Evolutionary conservation across 2,329 filamentous ascomycete species (phyloP), one percentile per base, ranked within the genome.

Genomic region (Cryphonectria naterciae): DNA sequence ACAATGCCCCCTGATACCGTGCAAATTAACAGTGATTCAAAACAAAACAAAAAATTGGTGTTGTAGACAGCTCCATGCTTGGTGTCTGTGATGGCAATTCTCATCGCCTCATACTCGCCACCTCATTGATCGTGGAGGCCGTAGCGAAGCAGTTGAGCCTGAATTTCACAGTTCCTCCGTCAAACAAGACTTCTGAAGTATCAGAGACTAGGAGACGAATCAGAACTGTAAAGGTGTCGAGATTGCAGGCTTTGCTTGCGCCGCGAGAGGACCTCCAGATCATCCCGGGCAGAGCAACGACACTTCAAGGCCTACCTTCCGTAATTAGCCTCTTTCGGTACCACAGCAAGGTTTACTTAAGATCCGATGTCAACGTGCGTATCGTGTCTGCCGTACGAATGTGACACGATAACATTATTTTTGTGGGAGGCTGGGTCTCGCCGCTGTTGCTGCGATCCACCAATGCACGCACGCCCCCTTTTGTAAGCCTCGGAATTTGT

Each of bases 91-190:
- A 74, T n/a, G 60, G 41, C 3, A 65, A 70, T 5, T n/a, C 60
- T n/a, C 69, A 73, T 25, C 68, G 70, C 11, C 78, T 75, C 65
- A 65, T 19, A 72, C 76, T 28, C 58, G 77, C 17, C 77, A 78
- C 63, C 73, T 78, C 11, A 77, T 76, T 19, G 77, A 74, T 17
- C 71, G 74, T 11, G 68, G 68, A 22, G 77, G 77, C 15, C 74
- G 77, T 46, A 43, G 74, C 37, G 70, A 75, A 15, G 70, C 75
- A 11, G 67, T 78, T 28, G 35, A 70, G 15, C 56, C 41, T 13
- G 15, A 17, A 17, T 43, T 15, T 17, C 15, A 17, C 41, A 43
- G 3, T 17, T 43, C 5, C 13, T 13, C 41, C 15, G 41, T 17
- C 15, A n/a, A n/a, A 43, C 41, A 13, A 43, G 41, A 13, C 37